Base-by-base conservation (phyloP, 2,329 filamentous ascomycete species). In the Dactylellina parvicollis region DNA sequence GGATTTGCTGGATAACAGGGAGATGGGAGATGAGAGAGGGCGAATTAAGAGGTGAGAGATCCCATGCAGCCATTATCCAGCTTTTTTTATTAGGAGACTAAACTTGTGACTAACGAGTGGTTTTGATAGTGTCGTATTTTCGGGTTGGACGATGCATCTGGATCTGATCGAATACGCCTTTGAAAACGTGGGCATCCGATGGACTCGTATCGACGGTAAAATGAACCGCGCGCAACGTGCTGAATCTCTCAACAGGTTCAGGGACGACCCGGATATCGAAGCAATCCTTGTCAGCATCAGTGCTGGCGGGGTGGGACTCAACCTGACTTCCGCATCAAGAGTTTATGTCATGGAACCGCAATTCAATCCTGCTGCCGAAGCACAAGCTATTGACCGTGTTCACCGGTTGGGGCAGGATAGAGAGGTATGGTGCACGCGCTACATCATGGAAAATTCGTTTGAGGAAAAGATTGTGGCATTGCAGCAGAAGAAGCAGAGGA, bases 281-380 rank as follows among this genome's bases (percentile, higher is more conserved):
- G 76, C 79, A 1, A 62, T 80, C 20, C 73, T 81, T 0, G 79
- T 80, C 65, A 80, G 80, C 0, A 74, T 80, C 26, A 78, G 79
- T 9, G 79, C 78, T 16, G 80, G 80, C 8, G 78, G 77, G 9
- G 76, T 80, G 10, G 79, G 80, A 47, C 77, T 38, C 77, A 65
- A 71, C 40, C 46, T 66, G 7, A 70, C 55, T 18, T 38, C 64
- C 2, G 70, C 55, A 12, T 66, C 94, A 12, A 87, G 98, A 38
- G 98, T 96, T 12, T 98, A 95, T 80, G 90, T 98, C 78, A 98
- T 99, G 94, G 95, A 99, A 80, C 95, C 95, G 3, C 93, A 97
- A 79, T 99, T 94, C 83, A 99, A 99, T 78, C 95, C 95, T 0
- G 93, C 92, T 0, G 92, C 93, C 0, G 94, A 99, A 80, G 91